These are phyloP conservation scores for Floccularia luteovirens DNA, from an alignment of 768 basidiomycete species.

Conservation along the genomic window DNA sequence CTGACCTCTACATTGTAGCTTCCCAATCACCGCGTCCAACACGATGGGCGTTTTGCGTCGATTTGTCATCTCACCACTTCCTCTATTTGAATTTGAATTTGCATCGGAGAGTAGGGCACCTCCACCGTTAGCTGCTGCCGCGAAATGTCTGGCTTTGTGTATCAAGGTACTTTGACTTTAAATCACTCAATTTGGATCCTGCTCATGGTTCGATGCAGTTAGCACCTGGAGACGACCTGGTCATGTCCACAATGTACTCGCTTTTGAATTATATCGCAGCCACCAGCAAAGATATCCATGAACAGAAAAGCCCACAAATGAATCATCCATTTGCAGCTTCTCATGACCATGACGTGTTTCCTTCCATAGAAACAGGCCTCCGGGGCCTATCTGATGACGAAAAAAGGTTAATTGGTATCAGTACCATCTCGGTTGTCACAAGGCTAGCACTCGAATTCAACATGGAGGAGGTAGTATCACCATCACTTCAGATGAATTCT, in stretches of 20 bases:
- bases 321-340: conserved; percentile 31
- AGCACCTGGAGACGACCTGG: conserved; percentile 79
- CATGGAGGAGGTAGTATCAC: conserved; percentile 60
- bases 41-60: conserved; percentile 78
- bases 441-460: conserved; percentile 82
- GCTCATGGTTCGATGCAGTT: conserved; percentile 34
- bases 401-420: conserved; percentile 76
- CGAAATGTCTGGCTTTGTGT: conserved; percentile 85
- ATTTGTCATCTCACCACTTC: conserved; percentile 82
- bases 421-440: conserved; percentile 88
- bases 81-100: conserved; percentile 85
- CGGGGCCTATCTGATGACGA: conserved; percentile 76
- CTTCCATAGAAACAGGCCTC: conserved; percentile 57
- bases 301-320: conserved; percentile 36
- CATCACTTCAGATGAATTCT: neutral
- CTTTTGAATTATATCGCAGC: conserved; percentile 88
- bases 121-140: conserved; percentile 76
- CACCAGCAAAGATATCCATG: conserved; percentile 70
- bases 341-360: conserved; percentile 41
- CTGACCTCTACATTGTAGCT: conserved; percentile 35
- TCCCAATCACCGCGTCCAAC: conserved; percentile 67
- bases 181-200: neutral
- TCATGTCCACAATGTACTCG: conserved; percentile 96
- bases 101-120: conserved; percentile 65
- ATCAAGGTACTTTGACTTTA: conserved; percentile 51